Percentiles rank a stretch among this genome's conserved stretches.
Evolutionary conservation across 208 protist species (phyloP).

Genomic region (Leishmania guyanensis): DNA sequence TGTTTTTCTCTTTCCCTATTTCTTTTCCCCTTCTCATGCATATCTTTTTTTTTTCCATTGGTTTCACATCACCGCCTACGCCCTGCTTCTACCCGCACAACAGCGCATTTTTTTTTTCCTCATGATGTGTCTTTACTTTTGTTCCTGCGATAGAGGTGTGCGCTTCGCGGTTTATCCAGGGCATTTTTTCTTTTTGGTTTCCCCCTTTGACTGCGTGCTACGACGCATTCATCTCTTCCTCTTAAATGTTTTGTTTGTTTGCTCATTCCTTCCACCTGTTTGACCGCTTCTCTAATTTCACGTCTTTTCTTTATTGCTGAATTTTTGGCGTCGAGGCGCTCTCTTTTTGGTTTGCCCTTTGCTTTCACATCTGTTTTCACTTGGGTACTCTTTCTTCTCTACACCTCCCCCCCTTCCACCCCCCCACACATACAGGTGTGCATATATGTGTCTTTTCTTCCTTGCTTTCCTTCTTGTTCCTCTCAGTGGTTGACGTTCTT

Average conservation of each 20-base stretch:
- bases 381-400: neutral
- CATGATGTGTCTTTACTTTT: constrained; percentile 4
- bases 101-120: constrained; percentile 10
- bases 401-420: neutral
- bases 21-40: neutral
- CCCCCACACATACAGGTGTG: neutral
- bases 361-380: neutral
- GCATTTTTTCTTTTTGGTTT: neutral
- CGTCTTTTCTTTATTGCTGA: constrained; percentile 15
- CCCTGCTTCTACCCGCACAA: neutral
- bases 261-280: neutral
- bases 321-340: neutral
- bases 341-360: neutral
- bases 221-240: constrained; percentile 4
- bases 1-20: neutral
- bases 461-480: neutral
- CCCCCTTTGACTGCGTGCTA: neutral
- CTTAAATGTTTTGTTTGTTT: neutral
- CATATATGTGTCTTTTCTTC: neutral
- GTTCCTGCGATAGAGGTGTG: neutral
- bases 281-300: neutral
- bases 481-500: neutral
- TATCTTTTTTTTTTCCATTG: neutral
- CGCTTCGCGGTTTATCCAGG: constrained; percentile 4
- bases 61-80: neutral